Conservation (phyloP, 192 early-diverging fungal genomes). For the Coemansia sp. region DNA sequence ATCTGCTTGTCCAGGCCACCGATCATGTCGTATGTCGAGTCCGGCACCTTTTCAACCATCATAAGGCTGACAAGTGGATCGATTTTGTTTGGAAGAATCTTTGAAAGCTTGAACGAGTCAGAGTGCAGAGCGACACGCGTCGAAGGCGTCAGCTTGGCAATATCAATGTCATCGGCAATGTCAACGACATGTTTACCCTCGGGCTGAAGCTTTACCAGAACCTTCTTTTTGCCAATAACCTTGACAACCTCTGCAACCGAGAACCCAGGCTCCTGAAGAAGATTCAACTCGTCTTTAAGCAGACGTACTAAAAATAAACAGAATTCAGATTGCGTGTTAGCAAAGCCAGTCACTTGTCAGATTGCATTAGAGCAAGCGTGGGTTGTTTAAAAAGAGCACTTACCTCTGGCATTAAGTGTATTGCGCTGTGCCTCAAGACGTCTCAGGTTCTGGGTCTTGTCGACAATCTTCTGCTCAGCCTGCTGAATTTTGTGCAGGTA, state of each 20-base stretch:
- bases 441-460: slow-evolving; percentile 92
- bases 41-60: slow-evolving; percentile 99
- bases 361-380: slow-evolving; percentile 1
- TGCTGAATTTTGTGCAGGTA: slow-evolving; percentile 81
- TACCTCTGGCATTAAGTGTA: slow-evolving; percentile 92
- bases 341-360: background rate
- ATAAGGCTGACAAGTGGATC: slow-evolving; percentile 99
- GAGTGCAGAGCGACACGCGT: slow-evolving; percentile 89
- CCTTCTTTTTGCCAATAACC: slow-evolving; percentile 97
- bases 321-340: background rate
- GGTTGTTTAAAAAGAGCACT: background rate
- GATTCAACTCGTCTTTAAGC: slow-evolving; percentile 91
- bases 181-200: slow-evolving; percentile 99
- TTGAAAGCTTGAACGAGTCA: slow-evolving; percentile 92
- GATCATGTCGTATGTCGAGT: slow-evolving; percentile 99
- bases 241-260: slow-evolving; percentile 98
- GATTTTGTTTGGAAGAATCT: slow-evolving; percentile 95
- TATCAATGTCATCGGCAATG: slow-evolving; percentile 88
- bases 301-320: slow-evolving; percentile 72
- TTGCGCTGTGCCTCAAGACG: slow-evolving; percentile 99
- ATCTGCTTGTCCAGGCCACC: slow-evolving; percentile 99
- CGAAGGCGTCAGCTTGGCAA: slow-evolving; percentile 85
- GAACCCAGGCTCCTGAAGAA: slow-evolving; percentile 94
- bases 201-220: slow-evolving; percentile 85
- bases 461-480: slow-evolving; percentile 80